phyloP scores from a whole-genome alignment of 1,139 yeast species.

The Geotrichum carabidarum region DNA sequence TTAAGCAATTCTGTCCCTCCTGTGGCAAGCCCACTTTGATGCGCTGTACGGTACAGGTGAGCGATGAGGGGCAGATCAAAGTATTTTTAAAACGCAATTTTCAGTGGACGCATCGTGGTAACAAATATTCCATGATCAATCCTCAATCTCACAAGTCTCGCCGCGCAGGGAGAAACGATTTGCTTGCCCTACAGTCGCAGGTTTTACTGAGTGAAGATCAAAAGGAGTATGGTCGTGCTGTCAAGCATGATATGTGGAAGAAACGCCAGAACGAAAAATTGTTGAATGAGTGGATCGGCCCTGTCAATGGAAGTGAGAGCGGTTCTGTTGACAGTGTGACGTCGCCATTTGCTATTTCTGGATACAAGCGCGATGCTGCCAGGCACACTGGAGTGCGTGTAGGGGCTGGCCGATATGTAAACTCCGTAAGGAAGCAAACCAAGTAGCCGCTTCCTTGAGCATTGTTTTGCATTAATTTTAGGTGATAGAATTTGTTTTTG shows the following conservation, averaged over 20 bases:
- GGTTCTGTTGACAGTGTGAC: constrained; percentile 87
- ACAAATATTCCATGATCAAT: constrained; percentile 61
- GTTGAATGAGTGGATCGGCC: constrained; percentile 85
- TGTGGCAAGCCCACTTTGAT: constrained; percentile 92
- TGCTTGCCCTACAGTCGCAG: constrained; percentile 12
- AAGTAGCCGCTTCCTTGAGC: background rate
- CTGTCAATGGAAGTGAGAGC: constrained; percentile 31
- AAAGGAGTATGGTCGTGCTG: constrained; percentile 82
- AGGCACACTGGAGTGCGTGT: constrained; percentile 69
- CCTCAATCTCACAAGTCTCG: constrained; percentile 42
- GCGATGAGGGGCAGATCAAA: constrained; percentile 71
- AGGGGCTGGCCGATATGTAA: constrained; percentile 77
- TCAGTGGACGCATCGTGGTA: constrained; percentile 92
- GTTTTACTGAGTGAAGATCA: constrained; percentile 81
- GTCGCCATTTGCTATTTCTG: constrained; percentile 80
- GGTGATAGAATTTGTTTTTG: background rate
- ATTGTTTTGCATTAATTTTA: background rate
- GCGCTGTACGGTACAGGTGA: constrained; percentile 86
- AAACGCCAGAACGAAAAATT: constrained; percentile 80
- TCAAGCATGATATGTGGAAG: constrained; percentile 85
- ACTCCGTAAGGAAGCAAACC: constrained; percentile 48
- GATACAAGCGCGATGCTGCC: constrained; percentile 41
- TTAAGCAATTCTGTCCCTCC: constrained; percentile 87
- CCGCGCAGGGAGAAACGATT: constrained; percentile 25
- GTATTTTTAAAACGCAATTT: constrained; percentile 91